Conservation (phyloP, 2,329 filamentous ascomycete species). For the Ophiostoma piceae region DNA sequence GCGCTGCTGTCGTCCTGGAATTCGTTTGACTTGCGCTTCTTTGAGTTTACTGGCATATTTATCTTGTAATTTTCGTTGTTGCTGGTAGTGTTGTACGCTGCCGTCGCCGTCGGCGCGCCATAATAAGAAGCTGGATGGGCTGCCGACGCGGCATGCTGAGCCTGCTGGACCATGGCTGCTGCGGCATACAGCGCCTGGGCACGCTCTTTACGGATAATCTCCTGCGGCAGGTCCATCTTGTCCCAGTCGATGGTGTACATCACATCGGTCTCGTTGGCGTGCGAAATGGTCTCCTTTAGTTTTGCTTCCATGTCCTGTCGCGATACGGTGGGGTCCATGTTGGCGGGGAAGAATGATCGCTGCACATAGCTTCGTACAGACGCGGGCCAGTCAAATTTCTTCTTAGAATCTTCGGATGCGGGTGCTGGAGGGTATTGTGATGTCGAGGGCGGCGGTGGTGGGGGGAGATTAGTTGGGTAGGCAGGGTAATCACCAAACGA, state of each 20-base stretch:
- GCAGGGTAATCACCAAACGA: constrained; percentile 31
- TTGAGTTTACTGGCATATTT: constrained; percentile 39
- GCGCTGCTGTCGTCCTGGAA: constrained; percentile 42
- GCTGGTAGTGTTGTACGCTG: neutral
- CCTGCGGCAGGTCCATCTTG: constrained; percentile 74
- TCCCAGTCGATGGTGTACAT: constrained; percentile 79
- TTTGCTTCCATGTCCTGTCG: constrained; percentile 73
- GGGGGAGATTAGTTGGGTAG: constrained; percentile 28
- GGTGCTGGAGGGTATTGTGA: neutral
- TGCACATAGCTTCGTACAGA: constrained; percentile 86
- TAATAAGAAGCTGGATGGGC: constrained; percentile 22
- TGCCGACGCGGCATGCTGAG: constrained; percentile 13
- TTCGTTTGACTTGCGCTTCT: constrained; percentile 80
- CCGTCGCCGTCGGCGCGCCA: neutral
- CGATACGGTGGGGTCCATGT: constrained; percentile 58
- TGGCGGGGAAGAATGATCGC: constrained; percentile 74
- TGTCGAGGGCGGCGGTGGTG: constrained; percentile 23
- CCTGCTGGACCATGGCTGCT: constrained; percentile 18
- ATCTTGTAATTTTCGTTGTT: neutral
- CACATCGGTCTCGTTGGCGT: constrained; percentile 67
- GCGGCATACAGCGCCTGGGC: constrained; percentile 29
- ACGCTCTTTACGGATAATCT: constrained; percentile 70
- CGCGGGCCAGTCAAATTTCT: constrained; percentile 72
- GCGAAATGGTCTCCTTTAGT: constrained; percentile 78
- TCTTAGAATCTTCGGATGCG: constrained; percentile 29